Conservation (phyloP, 129 eudicot species). For the Chrysanthemum seticuspe region DNA sequence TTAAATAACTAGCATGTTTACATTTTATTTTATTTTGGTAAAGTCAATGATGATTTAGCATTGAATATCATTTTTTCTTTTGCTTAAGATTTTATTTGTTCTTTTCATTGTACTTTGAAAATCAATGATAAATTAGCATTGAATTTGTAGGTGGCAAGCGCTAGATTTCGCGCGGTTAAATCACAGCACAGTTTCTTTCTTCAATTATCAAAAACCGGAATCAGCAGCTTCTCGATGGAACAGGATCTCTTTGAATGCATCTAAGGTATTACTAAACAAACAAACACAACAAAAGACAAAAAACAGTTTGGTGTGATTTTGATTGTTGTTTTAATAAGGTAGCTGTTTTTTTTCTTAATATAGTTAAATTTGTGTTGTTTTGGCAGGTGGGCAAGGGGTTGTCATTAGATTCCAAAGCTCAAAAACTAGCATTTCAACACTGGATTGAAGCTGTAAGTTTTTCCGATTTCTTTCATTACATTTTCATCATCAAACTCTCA, state of each 20-base stretch:
- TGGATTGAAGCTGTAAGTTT: slow-evolving; percentile 97
- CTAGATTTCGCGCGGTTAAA: slow-evolving; percentile 75
- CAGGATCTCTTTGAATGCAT: slow-evolving; percentile 75
- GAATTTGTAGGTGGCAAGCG: slow-evolving; percentile 88
- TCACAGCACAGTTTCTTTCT: slow-evolving; percentile 85
- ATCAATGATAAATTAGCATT: background rate
- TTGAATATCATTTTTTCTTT: background rate
- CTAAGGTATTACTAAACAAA: slow-evolving; percentile 56
- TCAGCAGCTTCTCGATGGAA: slow-evolving; percentile 74
- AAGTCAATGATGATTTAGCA: slow-evolving; percentile 7
- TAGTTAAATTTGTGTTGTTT: slow-evolving; percentile 4
- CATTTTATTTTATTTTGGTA: background rate
- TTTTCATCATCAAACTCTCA: background rate
- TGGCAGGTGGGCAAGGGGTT: slow-evolving; percentile 92
- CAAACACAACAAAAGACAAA: background rate
- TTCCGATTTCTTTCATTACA: background rate
- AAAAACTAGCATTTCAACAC: slow-evolving; percentile 86
- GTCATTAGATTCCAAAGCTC: slow-evolving; percentile 79
- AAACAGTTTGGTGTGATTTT: slow-evolving; percentile 18
- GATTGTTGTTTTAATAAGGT: slow-evolving; percentile 13
- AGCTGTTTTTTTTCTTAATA: slow-evolving; percentile 12
- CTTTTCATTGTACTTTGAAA: too few relatives aligned
- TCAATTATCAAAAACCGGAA: slow-evolving; percentile 68
- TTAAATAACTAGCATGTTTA: background rate
- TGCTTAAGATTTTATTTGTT: too few relatives aligned